Evolutionary conservation across 495 filamentous ascomycete genomes (phyloP).

Genomic region (Neurospora sp.): DNA sequence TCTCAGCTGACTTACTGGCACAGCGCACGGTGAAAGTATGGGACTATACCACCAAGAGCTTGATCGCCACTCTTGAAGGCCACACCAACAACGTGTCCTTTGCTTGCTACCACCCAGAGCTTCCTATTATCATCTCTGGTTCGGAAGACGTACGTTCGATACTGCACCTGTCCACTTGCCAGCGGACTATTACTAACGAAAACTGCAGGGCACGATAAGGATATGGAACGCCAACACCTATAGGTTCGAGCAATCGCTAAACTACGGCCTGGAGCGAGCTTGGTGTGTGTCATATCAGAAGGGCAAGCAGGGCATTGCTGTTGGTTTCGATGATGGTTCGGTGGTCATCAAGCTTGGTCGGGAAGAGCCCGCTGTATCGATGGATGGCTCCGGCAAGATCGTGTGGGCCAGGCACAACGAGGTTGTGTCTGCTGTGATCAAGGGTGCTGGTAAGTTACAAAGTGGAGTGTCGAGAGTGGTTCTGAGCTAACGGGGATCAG

Average conservation of each 20-base stretch:
- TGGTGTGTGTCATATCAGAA: conserved; percentile 97
- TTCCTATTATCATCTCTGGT: conserved; percentile 97
- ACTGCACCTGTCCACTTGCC: too few species aligned
- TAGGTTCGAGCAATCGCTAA: conserved; percentile 86
- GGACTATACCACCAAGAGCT: conserved; percentile 97
- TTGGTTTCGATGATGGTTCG: conserved; percentile 96
- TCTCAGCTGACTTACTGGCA: neutral
- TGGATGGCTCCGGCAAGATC: conserved; percentile 91
- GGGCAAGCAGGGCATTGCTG: conserved; percentile 84
- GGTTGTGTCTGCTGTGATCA: conserved; percentile 77
- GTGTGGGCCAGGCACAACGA: conserved; percentile 88
- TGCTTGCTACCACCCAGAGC: conserved; percentile 93
- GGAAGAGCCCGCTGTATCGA: conserved; percentile 94
- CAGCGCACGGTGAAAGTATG: conserved; percentile 82
- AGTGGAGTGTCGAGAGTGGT: neutral
- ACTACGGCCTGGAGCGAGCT: conserved; percentile 88
- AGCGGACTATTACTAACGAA: neutral
- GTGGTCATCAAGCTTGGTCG: conserved; percentile 96
- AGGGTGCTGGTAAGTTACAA: conserved; percentile 54
- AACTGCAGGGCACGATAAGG: conserved; percentile 65
- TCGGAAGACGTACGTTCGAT: conserved; percentile 61
- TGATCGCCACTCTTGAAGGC: conserved; percentile 93
- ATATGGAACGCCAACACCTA: conserved; percentile 99
- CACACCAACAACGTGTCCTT: conserved; percentile 99
- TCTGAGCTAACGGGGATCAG: conserved; percentile 24